phyloP scores from a whole-genome alignment of 2,329 filamentous ascomycete genomes.

The Penicillium polonicum region DNA sequence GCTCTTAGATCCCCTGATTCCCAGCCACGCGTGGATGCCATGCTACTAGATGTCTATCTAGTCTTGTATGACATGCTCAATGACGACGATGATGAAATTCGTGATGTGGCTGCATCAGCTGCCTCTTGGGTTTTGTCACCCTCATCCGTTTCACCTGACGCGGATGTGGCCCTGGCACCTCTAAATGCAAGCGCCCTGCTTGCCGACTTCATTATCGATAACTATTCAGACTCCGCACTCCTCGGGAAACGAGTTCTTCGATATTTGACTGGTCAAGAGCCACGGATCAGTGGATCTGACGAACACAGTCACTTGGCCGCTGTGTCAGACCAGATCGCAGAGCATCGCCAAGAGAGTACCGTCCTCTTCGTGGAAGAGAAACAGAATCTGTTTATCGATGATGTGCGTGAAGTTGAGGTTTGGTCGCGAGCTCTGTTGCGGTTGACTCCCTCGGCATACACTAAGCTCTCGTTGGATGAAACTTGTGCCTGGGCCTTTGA shows the following conservation, averaged over 20 bases:
- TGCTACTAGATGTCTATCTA: slow-evolving; percentile 58
- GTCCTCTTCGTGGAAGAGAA: slow-evolving; percentile 82
- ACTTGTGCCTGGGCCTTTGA: slow-evolving; percentile 35
- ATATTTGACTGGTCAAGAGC: slow-evolving; percentile 39
- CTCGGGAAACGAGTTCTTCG: slow-evolving; percentile 40
- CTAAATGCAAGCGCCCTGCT: slow-evolving; percentile 49
- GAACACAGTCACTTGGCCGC: slow-evolving; percentile 16
- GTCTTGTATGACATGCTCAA: slow-evolving; percentile 73
- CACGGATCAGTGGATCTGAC: slow-evolving; percentile 24
- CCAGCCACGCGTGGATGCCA: slow-evolving; percentile 24
- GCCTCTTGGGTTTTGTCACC: slow-evolving; percentile 40
- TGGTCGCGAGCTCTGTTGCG: slow-evolving; percentile 60
- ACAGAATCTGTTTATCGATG: slow-evolving; percentile 90
- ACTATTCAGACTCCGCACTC: slow-evolving; percentile 33
- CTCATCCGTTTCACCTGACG: slow-evolving; percentile 29
- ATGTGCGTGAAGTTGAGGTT: slow-evolving; percentile 68
- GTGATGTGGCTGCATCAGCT: slow-evolving; percentile 57
- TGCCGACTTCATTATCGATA: slow-evolving; percentile 34
- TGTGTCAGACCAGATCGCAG: slow-evolving; percentile 32
- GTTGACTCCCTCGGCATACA: slow-evolving; percentile 27
- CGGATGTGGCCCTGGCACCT: slow-evolving; percentile 45
- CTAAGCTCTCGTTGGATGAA: slow-evolving; percentile 19
- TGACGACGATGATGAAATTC: slow-evolving; percentile 90
- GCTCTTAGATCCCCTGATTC: slow-evolving; percentile 43
- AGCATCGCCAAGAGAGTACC: slow-evolving; percentile 40